Evolutionary conservation across 2,329 filamentous ascomycete species (phyloP).

Genomic region (Diaporthe velutina): DNA sequence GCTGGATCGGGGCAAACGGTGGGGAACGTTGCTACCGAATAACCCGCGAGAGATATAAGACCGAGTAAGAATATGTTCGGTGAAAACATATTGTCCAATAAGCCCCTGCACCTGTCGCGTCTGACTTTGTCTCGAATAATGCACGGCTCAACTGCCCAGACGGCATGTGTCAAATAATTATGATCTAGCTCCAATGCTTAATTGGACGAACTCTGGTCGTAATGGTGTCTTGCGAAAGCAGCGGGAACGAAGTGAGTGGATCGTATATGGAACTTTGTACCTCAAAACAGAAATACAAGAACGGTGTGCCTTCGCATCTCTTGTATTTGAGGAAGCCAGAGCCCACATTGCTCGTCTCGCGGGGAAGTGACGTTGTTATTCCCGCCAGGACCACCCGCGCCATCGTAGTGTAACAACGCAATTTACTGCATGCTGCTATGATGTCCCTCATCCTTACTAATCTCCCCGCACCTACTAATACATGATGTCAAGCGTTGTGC

Average conservation of each 20-base stretch:
- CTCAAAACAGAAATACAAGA: not conserved
- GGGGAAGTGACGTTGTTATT: not conserved
- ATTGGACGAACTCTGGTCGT: not conserved
- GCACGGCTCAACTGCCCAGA: not conserved
- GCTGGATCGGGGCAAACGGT: conserved; percentile 26
- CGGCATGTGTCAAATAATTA: not conserved
- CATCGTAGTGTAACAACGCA: not conserved
- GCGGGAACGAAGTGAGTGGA: not conserved
- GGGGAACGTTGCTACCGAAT: conserved; percentile 3
- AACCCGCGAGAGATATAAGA: not conserved
- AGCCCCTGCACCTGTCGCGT: no score
- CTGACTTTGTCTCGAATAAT: no score
- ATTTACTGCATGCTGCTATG: not conserved
- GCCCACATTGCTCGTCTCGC: not conserved
- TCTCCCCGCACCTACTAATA: conserved; percentile 10
- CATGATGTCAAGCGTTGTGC: conserved; percentile 15
- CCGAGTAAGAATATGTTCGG: not conserved
- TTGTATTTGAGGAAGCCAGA: not conserved
- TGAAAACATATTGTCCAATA: not conserved
- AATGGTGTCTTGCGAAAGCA: not conserved
- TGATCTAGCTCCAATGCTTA: not conserved
- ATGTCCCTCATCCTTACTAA: conserved; percentile 13
- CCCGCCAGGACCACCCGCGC: not conserved
- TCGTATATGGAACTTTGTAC: not conserved
- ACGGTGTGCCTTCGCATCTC: not conserved